Base-by-base conservation (phyloP, 1,284 basidiomycete genomes). In the Ceratobasidium sp. region DNA sequence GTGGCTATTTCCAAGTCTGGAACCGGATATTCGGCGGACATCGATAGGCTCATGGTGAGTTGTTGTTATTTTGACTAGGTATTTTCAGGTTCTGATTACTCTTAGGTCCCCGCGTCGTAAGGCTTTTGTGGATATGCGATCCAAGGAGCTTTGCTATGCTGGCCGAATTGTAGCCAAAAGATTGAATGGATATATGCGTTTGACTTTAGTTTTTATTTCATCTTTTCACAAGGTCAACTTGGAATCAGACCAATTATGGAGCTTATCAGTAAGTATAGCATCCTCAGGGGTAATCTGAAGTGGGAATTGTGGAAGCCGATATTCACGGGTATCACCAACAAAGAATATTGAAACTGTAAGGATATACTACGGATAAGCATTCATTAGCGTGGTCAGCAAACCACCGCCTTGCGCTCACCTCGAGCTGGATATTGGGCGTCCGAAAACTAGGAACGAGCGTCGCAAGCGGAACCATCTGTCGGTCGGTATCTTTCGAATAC, bases 21-120 rank as follows among this genome's bases (percentile, higher is more conserved):
- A 25, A 52, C 38, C 22, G 71, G 71, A 31, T 67, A 67, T 27
- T 67, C 55, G 1, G 53, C 69, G 15, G 67, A 72, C 56, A 49
- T 72, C 32, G 71, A 72, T 69, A 40, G 71, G 34, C 54, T 72
- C n/a, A 72, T 72, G 69, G 71, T 72, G 32, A 15, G 64, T 54
- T 7, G 52, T 43, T 42, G 12, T 20, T 47, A 20, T 7, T 47
- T 47, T 47, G 10, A 20, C 22, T 47, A 20, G 45, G 7, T 12
- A 47, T 22, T 12, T 8, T 12, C 20, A 22, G 7, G 45, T 22
- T 20, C 22, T 8, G 17, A 40, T 40, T 8, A 7, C 38, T 8
- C 38, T 20, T 47, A 47, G 45, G 45, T 47, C 10, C 45, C 45
- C 22, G 45, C 22, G 7, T 47, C 45, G n/a, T 47, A 47, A 47